A percentile compares a stretch with the other conserved stretches of the same genome.
Conservation (phyloP, 1,139 yeast genomes). For the Hyphopichia pseudoburtonii region DNA sequence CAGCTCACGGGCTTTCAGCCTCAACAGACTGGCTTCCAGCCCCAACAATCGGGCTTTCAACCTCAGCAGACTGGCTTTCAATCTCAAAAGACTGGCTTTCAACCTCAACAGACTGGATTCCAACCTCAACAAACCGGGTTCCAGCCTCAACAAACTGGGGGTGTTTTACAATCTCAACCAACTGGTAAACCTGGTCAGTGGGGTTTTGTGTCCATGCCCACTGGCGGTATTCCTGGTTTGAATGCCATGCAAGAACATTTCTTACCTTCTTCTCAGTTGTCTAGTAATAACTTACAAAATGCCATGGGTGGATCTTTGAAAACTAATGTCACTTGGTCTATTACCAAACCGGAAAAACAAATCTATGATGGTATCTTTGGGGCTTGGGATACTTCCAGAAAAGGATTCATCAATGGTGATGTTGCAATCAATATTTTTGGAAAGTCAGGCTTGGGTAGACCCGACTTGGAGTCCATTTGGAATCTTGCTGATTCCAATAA, state of each 20-base stretch:
- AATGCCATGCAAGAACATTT: conserved; percentile 74
- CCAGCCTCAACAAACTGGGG: conserved; percentile 45
- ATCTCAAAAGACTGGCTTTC: conserved; percentile 29
- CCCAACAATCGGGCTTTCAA: conserved; percentile 39
- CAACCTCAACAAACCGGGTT: conserved; percentile 38
- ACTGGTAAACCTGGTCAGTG: conserved; percentile 81
- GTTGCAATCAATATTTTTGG: conserved; percentile 85
- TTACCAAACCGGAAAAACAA: conserved; percentile 81
- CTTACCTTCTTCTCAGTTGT: conserved; percentile 59
- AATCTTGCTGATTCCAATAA: conserved; percentile 71
- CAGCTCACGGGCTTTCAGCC: conserved; percentile 32
- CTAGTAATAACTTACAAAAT: conserved; percentile 44
- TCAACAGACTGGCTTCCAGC: conserved; percentile 32
- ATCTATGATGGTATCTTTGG: conserved; percentile 84
- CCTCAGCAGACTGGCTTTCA: conserved; percentile 36
- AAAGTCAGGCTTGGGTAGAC: conserved; percentile 83
- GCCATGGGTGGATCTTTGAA: conserved; percentile 54
- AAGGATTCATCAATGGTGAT: conserved; percentile 75
- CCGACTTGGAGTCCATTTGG: conserved; percentile 90
- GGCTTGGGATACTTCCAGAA: conserved; percentile 75
- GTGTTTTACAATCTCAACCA: conserved; percentile 47
- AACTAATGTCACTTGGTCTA: conserved; percentile 67
- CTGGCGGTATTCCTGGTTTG: conserved; percentile 74
- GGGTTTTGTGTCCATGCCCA: conserved; percentile 76
- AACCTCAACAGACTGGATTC: conserved; percentile 35